Base-by-base conservation (phyloP, 225 moss, liverwort and hornwort genomes). In the Physcomitrium patens region DNA sequence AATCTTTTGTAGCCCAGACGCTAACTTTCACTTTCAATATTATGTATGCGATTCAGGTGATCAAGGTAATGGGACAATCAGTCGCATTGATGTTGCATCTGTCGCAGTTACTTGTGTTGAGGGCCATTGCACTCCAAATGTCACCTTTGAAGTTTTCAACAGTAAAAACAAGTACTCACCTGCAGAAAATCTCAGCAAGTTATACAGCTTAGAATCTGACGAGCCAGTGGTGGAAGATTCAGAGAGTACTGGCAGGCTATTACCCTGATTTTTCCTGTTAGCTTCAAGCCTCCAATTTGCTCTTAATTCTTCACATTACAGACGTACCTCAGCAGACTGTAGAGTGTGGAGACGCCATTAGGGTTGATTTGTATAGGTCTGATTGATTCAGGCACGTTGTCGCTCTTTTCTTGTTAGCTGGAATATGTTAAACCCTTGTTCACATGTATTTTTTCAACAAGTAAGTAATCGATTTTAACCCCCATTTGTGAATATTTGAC, bases 131-230 rank as follows among this genome's bases (percentile, higher is more conserved):
- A 85, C 86, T 49, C 89, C 88, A 12, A 89, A 94, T 78, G 91
- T 92, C 26, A 94, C 94, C 10, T 96, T 96, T 68, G 96, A 96
- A 71, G 75, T 94, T 52, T 82, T 75, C 65, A 94, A 89, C 56
- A 88, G 68, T 61, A 79, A 56, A 31, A 83, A 86, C 19, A 90
- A 87, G 52, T 81, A 56, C 53, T 70, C 79, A 20, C 84, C 83
- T 77, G 64, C 43, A 42, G 88, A 81, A 68, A 89, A 93, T 79
- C 76, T 89, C 10, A 87, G 77, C 46, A 85, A 85, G 61, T 58
- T 88, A 1, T 85, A 83, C 69, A 67, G 55, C 76, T 63, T 88
- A 69, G 72, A 78, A 37, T 12, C 82, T 9, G 88, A 88, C 71
- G 78, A 85, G 61, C 73, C 78, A 19, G 77, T 72, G 49, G 71